Conservation (phyloP, 495 filamentous ascomycete genomes). For the Aspergillus homomorphus region DNA sequence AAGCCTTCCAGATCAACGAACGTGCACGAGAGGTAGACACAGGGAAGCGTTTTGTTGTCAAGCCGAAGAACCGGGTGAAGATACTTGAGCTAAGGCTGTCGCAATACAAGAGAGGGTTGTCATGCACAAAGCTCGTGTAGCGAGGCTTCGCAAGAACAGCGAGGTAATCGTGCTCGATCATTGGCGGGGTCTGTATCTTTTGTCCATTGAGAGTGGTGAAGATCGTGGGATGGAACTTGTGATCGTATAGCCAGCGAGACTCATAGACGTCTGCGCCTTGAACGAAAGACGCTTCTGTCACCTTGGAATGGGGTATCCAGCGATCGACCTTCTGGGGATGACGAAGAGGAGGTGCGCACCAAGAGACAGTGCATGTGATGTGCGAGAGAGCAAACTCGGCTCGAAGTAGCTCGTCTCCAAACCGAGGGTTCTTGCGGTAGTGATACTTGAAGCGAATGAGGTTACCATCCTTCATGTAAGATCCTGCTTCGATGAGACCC, state of each 20-base stretch:
- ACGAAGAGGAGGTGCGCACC: slow-evolving; percentile 54
- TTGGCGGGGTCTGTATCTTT: slow-evolving; percentile 53
- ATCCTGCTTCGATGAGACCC: slow-evolving; percentile 53
- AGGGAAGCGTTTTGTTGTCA: slow-evolving; percentile 49
- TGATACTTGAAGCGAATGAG: slow-evolving; percentile 55
- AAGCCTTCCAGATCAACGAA: slow-evolving; percentile 62
- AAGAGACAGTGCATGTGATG: slow-evolving; percentile 55
- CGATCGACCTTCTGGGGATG: slow-evolving; percentile 52
- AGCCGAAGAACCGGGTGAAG: slow-evolving; percentile 43
- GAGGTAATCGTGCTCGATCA: slow-evolving; percentile 57
- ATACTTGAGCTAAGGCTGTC: slow-evolving; percentile 45
- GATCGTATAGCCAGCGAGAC: slow-evolving; percentile 57
- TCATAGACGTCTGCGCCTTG: slow-evolving; percentile 53
- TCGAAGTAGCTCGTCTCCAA: slow-evolving; percentile 55
- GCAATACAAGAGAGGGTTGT: slow-evolving; percentile 56
- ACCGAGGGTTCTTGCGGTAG: slow-evolving; percentile 55
- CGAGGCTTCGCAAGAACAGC: slow-evolving; percentile 54
- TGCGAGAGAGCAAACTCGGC: slow-evolving; percentile 56
- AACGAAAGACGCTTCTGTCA: slow-evolving; percentile 57
- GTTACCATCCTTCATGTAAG: slow-evolving; percentile 53
- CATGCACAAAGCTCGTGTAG: slow-evolving; percentile 51
- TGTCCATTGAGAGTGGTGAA: slow-evolving; percentile 56
- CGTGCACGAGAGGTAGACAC: slow-evolving; percentile 57
- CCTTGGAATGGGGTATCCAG: slow-evolving; percentile 60
- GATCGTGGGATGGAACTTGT: slow-evolving; percentile 60